Evolutionary conservation across 352 stramenopile genomes (phyloP).

Genomic region (Phytophthora cryptogea): DNA sequence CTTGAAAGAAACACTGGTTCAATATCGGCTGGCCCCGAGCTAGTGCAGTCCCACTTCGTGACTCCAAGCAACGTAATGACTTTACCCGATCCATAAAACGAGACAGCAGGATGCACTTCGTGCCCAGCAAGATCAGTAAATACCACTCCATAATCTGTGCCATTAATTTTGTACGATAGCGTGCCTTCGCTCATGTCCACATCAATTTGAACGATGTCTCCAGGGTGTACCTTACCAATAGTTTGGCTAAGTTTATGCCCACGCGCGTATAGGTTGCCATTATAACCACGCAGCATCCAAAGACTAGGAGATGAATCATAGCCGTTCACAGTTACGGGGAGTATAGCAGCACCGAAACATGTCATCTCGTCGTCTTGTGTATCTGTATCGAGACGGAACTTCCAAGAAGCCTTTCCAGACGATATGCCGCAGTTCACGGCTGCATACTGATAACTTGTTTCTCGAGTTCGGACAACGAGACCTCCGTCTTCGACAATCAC

Average conservation of each 20-base stretch:
- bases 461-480: constrained; percentile 72
- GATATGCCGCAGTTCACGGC: constrained; percentile 81
- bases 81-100: constrained; percentile 90
- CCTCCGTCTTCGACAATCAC: constrained; percentile 82
- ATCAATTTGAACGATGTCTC: constrained; percentile 87
- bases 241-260: constrained; percentile 85
- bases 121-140: constrained; percentile 84
- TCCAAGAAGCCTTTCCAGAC: constrained; percentile 84
- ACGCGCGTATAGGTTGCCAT: constrained; percentile 90
- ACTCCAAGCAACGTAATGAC: constrained; percentile 81
- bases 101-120: constrained; percentile 87
- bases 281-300: constrained; percentile 93
- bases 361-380: constrained; percentile 92
- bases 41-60: constrained; percentile 71
- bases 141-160: constrained; percentile 84
- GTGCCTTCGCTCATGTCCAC: constrained; percentile 90
- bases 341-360: constrained; percentile 89
- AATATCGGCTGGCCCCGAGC: constrained; percentile 33
- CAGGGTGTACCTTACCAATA: constrained; percentile 89
- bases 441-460: constrained; percentile 90
- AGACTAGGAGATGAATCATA: constrained; percentile 92
- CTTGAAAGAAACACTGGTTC: constrained; percentile 80
- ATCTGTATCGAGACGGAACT: constrained; percentile 88
- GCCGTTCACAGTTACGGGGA: constrained; percentile 86
- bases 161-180: constrained; percentile 90